phyloP scores from a whole-genome alignment of 495 filamentous ascomycete species.

The Penicillium psychrofluorescens region DNA sequence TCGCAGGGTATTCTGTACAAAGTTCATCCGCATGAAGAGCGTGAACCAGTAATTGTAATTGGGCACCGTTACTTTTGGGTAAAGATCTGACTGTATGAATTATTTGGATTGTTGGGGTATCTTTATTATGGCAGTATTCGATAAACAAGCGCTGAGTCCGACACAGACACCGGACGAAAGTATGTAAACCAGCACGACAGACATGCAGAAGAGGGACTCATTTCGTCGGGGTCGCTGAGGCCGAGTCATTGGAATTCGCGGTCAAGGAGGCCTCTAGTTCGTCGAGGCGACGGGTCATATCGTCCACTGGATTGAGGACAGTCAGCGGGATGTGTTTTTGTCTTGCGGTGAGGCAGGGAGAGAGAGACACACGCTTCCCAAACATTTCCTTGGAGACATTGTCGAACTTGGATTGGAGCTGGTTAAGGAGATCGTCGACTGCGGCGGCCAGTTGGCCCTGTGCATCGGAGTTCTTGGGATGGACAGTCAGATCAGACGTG shows the following conservation, averaged over 20 bases:
- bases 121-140: no score
- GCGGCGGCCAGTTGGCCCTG: slow-evolving; percentile 64
- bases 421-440: slow-evolving; percentile 78
- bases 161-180: no score
- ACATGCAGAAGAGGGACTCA: slow-evolving; percentile 1
- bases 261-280: slow-evolving; percentile 65
- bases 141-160: no score
- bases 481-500: slow-evolving; percentile 2
- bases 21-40: no score
- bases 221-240: slow-evolving; percentile 13
- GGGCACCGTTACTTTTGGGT: no score
- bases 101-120: no score
- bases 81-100: no score
- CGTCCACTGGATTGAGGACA: slow-evolving; percentile 61
- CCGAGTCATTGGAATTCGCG: slow-evolving; percentile 8
- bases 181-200: no score
- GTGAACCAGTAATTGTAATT: no score
- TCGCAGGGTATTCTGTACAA: no score
- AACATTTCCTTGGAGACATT: slow-evolving; percentile 77
- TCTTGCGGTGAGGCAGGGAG: not conserved
- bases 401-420: slow-evolving; percentile 76
- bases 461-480: slow-evolving; percentile 28
- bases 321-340: slow-evolving; percentile 1
- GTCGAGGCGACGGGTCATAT: slow-evolving; percentile 86
- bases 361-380: slow-evolving; percentile 62